Evolutionary conservation across 305 asterid genomes (phyloP).

Genomic region (Ilex paraguariensis): DNA sequence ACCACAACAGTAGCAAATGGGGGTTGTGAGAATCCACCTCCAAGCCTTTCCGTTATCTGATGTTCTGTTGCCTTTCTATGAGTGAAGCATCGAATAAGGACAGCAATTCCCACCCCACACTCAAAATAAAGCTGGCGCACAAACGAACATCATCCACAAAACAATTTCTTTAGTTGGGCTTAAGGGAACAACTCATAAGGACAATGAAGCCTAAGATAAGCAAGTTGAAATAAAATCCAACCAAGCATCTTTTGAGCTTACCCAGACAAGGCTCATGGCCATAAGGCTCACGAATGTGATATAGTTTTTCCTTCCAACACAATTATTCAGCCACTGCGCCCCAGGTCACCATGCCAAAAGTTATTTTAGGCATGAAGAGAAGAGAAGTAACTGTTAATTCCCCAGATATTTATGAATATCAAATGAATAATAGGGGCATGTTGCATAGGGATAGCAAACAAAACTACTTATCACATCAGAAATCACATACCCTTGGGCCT

Average conservation of each 20-base stretch:
- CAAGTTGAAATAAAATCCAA: too few species aligned
- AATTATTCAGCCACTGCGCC: constrained; percentile 93
- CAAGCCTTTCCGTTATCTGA: constrained; percentile 74
- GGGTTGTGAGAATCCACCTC: constrained; percentile 92
- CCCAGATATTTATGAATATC: too few species aligned
- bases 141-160: constrained; percentile 13
- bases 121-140: constrained; percentile 78
- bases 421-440: too few species aligned
- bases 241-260: constrained; percentile 24
- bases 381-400: too few species aligned
- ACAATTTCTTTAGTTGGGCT: too few species aligned
- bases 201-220: too few species aligned
- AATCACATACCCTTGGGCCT: too few species aligned
- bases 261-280: constrained; percentile 95
- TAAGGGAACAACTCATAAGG: too few species aligned
- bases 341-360: too few species aligned
- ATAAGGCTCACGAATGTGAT: constrained; percentile 75
- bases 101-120: constrained; percentile 76
- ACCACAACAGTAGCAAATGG: constrained; percentile 97
- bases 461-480: too few species aligned
- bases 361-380: too few species aligned
- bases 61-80: constrained; percentile 67
- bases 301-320: constrained; percentile 93
- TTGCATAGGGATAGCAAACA: too few species aligned
- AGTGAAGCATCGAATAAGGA: constrained; percentile 87